Evolutionary conservation across 768 basidiomycete species (phyloP), one percentile per base, ranked within the genome.

Genomic region (Kwoniella sp.): DNA sequence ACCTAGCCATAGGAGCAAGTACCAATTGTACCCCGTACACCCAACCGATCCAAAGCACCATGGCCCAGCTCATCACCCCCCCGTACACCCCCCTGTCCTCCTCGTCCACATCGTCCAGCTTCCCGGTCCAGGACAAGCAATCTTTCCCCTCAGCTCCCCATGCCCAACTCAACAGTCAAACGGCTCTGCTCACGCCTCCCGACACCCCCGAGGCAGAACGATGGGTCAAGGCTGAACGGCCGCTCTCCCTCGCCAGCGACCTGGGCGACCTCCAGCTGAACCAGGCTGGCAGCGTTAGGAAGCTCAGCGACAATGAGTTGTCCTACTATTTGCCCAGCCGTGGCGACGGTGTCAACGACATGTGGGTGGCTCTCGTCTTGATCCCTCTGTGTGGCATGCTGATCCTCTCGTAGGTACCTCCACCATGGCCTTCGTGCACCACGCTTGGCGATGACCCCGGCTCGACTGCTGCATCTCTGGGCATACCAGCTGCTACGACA

Each of bases 261-360:
- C 19, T 36, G 10, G 34, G 17, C 23, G 20, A 41, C 17, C 19
- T 12, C 17, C 23, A n/a, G 27, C 27, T 20, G 9, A 46, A 33
- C 39, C 27, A 41, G 38, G 37, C 37, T 5, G 37, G 37, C 11
- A 38, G 37, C 23, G 23, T 11, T 46, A 46, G 56, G 22, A 50
- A 36, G 50, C 75, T 90, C 42, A 86, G 87, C 4, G 82, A 87
- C 51, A 87, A 82, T 20, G 88, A 90, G 73, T 71, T 80, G 7
- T 87, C 86, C 1, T 91, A 89, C 73, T 89, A 81, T 69, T 78
- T 89, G 9, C 88, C 86, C 2, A 83, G 83, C 3, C 79, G 88
- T n/a, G 83, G 83, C 38, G 81, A 77, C 46, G 74, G 74, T 19
- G 88, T 89, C 28, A 91, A 91, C 62, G 88, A 91, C 69, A 89